Base-by-base conservation (phyloP, 257 asterid genomes). In the Solanum pimpinellifolium region DNA sequence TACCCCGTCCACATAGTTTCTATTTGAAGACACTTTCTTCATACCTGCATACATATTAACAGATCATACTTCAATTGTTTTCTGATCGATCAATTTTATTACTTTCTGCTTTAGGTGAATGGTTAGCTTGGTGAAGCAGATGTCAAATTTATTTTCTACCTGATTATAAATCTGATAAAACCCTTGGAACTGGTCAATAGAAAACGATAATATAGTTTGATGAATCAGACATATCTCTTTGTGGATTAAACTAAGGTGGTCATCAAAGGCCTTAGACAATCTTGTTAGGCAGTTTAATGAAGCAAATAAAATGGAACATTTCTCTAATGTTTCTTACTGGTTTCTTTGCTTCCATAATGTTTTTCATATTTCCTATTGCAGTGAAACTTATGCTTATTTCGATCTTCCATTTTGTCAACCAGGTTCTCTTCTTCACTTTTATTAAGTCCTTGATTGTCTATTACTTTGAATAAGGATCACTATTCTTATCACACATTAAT, bases 381-480 rank as follows among this genome's bases (percentile, higher is more conserved):
- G 88, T 59, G 90, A 88, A 81, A 88, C 85, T 37, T 86, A 88
- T 75, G 82, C 89, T 16, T 89, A 82, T 76, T 89, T 33, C 85
- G 82, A 75, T 65, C 87, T 89, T 23, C 90, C 89, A 31, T 89
- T 89, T 83, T 89, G 90, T 86, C 87, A 16, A 59, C 87, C 90
- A 89, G 89, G 89, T 89, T 60, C 41, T 59, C 49, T 88, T 86
- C 85, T 89, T 83, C 33, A 39, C 69, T 82, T n/a, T 37, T 46
- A 31, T 74, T 9, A 62, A 83, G 59, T 41, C 39, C 65, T 27
- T 46, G 65, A 77, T 77, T 25, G 84, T 44, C 65, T 25, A 7
- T 77, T 13, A 77, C 21, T 46, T 29, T 35, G 76, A 60, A 60
- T 60, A 59, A 83, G 49, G 41, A 83, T 35, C 27, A 4, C 56